Percentiles rank a stretch among this genome's conserved stretches.
Evolutionary conservation across 176 grass and related monocot genomes (phyloP).

Genomic region (Juncus effusus): DNA sequence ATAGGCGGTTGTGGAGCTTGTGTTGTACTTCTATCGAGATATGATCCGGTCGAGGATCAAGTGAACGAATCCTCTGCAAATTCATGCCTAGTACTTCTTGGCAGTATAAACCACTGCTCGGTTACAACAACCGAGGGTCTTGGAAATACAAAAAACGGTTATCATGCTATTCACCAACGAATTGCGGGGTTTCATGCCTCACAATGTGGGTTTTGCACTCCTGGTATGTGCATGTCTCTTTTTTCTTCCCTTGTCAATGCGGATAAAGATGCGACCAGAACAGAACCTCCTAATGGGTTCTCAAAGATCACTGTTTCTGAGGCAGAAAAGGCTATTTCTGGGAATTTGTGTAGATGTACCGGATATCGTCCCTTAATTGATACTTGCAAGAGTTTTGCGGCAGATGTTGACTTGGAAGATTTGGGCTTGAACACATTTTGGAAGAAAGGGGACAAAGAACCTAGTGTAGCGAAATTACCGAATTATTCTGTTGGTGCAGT

Average conservation of each 20-base stretch:
- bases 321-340: slow-evolving; percentile 52
- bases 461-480: slow-evolving; percentile 48
- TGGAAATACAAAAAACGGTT: slow-evolving; percentile 43
- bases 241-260: slow-evolving; percentile 67
- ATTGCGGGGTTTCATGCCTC: slow-evolving; percentile 76
- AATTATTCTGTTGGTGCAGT: slow-evolving; percentile 39
- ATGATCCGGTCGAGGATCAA: slow-evolving; percentile 42
- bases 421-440: slow-evolving; percentile 70
- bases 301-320: slow-evolving; percentile 55
- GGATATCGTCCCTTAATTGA: slow-evolving; percentile 69
- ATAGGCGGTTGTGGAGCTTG: slow-evolving; percentile 73
- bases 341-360: slow-evolving; percentile 72
- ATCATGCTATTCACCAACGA: slow-evolving; percentile 68
- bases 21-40: slow-evolving; percentile 57
- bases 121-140: slow-evolving; percentile 73
- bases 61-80: slow-evolving; percentile 50
- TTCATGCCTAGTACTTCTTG: slow-evolving; percentile 64
- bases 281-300: slow-evolving; percentile 46
- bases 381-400: slow-evolving; percentile 78
- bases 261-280: slow-evolving; percentile 45
- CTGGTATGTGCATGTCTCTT: slow-evolving; percentile 89
- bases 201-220: slow-evolving; percentile 78
- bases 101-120: slow-evolving; percentile 60
- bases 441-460: slow-evolving; percentile 39
- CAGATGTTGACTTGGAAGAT: slow-evolving; percentile 70